phyloP scores from a whole-genome alignment of 2,329 filamentous ascomycete species.

The Nigrospora sphaerica region DNA sequence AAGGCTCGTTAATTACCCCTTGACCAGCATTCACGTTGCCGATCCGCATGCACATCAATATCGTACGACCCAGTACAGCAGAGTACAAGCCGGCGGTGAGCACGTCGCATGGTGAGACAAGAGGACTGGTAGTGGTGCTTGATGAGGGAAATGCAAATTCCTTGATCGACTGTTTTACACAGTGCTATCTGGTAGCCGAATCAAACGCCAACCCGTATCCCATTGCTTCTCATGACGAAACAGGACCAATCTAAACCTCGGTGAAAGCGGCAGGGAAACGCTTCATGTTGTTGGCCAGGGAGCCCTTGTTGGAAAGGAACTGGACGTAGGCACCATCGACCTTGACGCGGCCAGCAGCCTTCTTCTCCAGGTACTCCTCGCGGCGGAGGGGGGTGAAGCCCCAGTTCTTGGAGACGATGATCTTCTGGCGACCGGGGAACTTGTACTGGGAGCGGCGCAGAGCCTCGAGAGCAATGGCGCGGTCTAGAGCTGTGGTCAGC shows the following conservation, averaged over 20 bases:
- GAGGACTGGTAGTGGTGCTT: neutral
- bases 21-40: too few relatives aligned
- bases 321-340: constrained; percentile 99
- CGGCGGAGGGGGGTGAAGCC: constrained; percentile 97
- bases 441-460: constrained; percentile 99
- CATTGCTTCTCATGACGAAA: constrained; percentile 8
- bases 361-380: constrained; percentile 95
- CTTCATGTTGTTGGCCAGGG: constrained; percentile 78
- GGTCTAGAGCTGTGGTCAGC: constrained; percentile 49
- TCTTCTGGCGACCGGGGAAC: constrained; percentile 99
- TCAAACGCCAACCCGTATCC: constrained; percentile 9
- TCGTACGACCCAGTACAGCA: too few relatives aligned
- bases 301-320: constrained; percentile 94
- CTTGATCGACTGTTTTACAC: constrained; percentile 8
- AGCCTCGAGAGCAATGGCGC: constrained; percentile 90
- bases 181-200: constrained; percentile 8
- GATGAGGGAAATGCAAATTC: constrained; percentile 8
- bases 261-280: constrained; percentile 91
- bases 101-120: neutral
- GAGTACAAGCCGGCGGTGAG: too few relatives aligned
- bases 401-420: constrained; percentile 99
- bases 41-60: too few relatives aligned
- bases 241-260: constrained; percentile 33
- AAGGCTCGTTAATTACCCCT: too few relatives aligned
- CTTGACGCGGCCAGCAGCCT: constrained; percentile 87